Percentiles rank a stretch among this genome's conserved stretches.
phyloP scores from a whole-genome alignment of 768 basidiomycete species.

The Phylloporus sp. region DNA sequence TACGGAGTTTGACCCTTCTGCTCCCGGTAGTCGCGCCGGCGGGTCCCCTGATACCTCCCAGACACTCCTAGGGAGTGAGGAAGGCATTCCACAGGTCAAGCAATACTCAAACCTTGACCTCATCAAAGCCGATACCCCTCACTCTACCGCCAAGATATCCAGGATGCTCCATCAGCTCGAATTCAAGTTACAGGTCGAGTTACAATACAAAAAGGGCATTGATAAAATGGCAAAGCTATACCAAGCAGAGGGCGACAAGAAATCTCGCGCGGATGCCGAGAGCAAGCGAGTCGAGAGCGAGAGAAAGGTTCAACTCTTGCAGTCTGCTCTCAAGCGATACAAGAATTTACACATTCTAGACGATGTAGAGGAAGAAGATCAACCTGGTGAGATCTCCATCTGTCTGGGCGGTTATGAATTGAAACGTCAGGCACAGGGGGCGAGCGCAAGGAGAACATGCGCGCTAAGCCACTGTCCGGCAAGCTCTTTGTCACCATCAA shows the following conservation, averaged over 20 bases:
- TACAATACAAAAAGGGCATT: conserved; percentile 96
- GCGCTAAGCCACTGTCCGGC: conserved; percentile 91
- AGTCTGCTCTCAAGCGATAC: conserved; percentile 90
- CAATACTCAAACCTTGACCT: conserved; percentile 86
- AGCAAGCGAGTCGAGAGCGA: conserved; percentile 93
- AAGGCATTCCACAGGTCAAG: conserved; percentile 49
- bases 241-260: conserved; percentile 96
- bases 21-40: conserved; percentile 30
- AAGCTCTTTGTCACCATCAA: conserved; percentile 86
- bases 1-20: conserved; percentile 42
- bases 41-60: conserved; percentile 40
- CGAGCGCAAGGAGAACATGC: conserved; percentile 88
- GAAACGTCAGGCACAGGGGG: conserved; percentile 55
- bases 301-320: conserved; percentile 91
- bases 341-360: conserved; percentile 94
- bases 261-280: conserved; percentile 88
- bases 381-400: conserved; percentile 45
- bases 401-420: conserved; percentile 25
- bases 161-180: conserved; percentile 98
- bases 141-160: conserved; percentile 94
- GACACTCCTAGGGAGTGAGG: conserved; percentile 36
- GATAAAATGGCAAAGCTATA: conserved; percentile 99
- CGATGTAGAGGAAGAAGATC: conserved; percentile 84
- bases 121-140: conserved; percentile 95
- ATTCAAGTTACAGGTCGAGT: conserved; percentile 98